These are phyloP conservation scores for Globisporangium solare DNA, from an alignment of 352 stramenopile species.

Conservation along the genomic window DNA sequence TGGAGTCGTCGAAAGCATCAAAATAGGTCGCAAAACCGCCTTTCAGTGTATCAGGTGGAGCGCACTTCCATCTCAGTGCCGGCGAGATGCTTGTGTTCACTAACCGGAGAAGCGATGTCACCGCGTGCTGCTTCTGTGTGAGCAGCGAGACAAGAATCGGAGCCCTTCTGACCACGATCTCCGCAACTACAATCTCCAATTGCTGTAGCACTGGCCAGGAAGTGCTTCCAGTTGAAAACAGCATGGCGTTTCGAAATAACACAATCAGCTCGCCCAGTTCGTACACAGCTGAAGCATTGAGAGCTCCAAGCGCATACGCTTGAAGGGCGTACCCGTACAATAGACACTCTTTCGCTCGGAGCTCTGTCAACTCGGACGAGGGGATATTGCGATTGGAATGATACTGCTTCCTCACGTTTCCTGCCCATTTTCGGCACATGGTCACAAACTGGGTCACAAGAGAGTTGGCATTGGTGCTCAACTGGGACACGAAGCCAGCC, in stretches of 20 bases:
- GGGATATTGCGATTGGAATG: constrained; percentile 3
- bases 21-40: constrained; percentile 26
- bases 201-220: not conserved
- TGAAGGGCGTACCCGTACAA: constrained; percentile 42
- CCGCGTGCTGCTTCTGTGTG: not conserved
- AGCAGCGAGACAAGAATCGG: constrained; percentile 11
- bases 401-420: constrained; percentile 2
- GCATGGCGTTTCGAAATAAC: constrained; percentile 31
- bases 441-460: constrained; percentile 1
- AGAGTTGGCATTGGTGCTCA: not conserved
- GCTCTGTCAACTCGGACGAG: constrained; percentile 9
- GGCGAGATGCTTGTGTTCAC: constrained; percentile 18
- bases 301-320: constrained; percentile 16
- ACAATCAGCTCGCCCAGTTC: constrained; percentile 44
- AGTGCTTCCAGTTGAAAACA: constrained; percentile 7
- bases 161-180: constrained; percentile 34
- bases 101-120: constrained; percentile 24
- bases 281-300: constrained; percentile 3
- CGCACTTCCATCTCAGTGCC: constrained; percentile 19
- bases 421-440: constrained; percentile 10
- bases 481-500: constrained; percentile 6
- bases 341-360: constrained; percentile 34
- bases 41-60: not conserved
- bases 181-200: constrained; percentile 12
- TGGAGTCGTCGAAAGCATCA: constrained; percentile 15